Base-by-base conservation (phyloP, 306 rosid genomes). In the Dryas alaskensis region DNA sequence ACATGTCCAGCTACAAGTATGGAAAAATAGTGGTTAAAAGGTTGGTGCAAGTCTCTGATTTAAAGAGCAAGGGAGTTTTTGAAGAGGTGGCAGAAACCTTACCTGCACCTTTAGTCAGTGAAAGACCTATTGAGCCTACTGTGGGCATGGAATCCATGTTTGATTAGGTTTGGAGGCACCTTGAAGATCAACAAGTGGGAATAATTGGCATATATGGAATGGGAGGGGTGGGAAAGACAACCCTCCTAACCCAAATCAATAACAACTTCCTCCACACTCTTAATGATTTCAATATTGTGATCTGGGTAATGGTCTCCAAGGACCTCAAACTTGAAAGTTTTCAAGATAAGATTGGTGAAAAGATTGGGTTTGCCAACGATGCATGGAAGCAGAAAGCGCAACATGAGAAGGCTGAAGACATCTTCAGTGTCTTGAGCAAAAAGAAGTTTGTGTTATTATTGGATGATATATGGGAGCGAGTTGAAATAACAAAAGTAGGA, bases 181-280 rank as follows among this genome's bases (percentile, higher is more conserved):
- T 82, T 69, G 50, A 82, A 64, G 70, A 54, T 73, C 59, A 47
- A 0, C 39, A 31, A 10, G 74, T 74, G 7, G 57, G 82, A 9
- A 37, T 58, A 9, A 64, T 83, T 43, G 84, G 87, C 8, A 4
- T 83, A 42, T 73, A 58, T 16, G 84, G 82, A 42, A 83, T 80
- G 75, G 75, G 65, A 22, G 13, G 50, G 75, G 75, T 70, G 17
- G 65, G 65, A 0, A 70, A 55, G 14, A 70, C 63, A 4, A 52
- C 62, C 10, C 43, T 69, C 25, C 31, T 69, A 3, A 52, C 57
- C 47, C 5, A 70, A 53, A 60, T 57, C 37, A 27, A 42, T 39
- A 54, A 70, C 27, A 31, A 70, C 11, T 40, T 76, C 45, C 3
- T 3, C 7, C 14, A 49, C 4, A 3, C 4, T 10, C 53, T 19